These are phyloP conservation scores for Cladosporium phlei DNA, from an alignment of 2,329 filamentous ascomycete species.

Conservation along the genomic window DNA sequence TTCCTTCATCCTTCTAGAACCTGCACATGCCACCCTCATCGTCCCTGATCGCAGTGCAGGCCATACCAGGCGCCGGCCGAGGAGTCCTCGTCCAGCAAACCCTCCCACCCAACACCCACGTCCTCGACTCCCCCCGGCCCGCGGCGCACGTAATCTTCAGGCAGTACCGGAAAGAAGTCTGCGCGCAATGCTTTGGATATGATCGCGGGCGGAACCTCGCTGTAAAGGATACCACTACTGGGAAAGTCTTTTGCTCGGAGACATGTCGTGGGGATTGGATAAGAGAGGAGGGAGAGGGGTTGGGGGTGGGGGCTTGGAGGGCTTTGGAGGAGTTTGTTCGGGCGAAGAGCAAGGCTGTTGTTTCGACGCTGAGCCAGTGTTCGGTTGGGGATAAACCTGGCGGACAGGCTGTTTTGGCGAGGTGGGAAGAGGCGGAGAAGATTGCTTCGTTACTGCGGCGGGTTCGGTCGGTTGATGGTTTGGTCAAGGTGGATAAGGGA, in stretches of 20 bases:
- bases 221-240: slow-evolving; percentile 34
- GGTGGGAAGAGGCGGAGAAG: slow-evolving; percentile 21
- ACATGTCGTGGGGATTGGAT: slow-evolving; percentile 36
- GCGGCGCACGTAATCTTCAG: slow-evolving; percentile 40
- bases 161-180: slow-evolving; percentile 46
- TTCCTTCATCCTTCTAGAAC: background rate
- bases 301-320: slow-evolving; percentile 29
- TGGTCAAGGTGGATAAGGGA: slow-evolving; percentile 7
- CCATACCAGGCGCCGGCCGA: slow-evolving; percentile 41
- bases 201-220: slow-evolving; percentile 39
- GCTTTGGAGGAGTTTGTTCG: slow-evolving; percentile 24
- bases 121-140: slow-evolving; percentile 37
- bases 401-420: slow-evolving; percentile 7
- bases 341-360: slow-evolving; percentile 17
- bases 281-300: slow-evolving; percentile 21
- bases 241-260: slow-evolving; percentile 41
- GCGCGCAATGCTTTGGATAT: slow-evolving; percentile 44
- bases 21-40: slow-evolving; percentile 18
- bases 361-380: background rate
- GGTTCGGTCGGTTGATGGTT: background rate
- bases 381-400: slow-evolving; percentile 5
- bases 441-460: slow-evolving; percentile 10
- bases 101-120: slow-evolving; percentile 33
- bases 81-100: slow-evolving; percentile 39
- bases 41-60: slow-evolving; percentile 33